Evolutionary conservation across 345 rosid species (phyloP).

Genomic region (Rubroshorea leprosula): DNA sequence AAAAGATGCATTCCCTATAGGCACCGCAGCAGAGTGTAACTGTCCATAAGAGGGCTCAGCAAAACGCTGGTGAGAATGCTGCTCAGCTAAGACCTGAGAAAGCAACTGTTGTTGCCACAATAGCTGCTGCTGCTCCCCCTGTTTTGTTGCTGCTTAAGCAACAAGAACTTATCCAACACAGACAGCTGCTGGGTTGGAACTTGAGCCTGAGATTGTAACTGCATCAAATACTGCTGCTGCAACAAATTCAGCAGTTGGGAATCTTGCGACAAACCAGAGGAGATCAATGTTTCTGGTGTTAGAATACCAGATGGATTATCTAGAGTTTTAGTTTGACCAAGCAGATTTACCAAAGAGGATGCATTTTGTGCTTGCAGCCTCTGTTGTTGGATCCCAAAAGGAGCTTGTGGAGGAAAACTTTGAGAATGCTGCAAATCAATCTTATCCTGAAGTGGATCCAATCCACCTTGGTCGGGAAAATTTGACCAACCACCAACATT

Average conservation of each 20-base stretch:
- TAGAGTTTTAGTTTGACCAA: conserved; percentile 53
- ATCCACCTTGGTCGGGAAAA: conserved; percentile 40
- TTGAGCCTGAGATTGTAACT: conserved; percentile 57
- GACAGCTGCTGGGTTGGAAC: conserved; percentile 61
- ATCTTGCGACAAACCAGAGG: conserved; percentile 61
- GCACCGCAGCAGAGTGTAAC: conserved; percentile 36
- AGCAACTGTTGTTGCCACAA: conserved; percentile 71
- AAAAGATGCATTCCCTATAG: conserved; percentile 42
- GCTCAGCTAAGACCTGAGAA: conserved; percentile 72
- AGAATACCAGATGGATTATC: conserved; percentile 50
- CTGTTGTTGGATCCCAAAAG: conserved; percentile 68
- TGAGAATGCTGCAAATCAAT: conserved; percentile 46
- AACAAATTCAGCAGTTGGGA: conserved; percentile 60
- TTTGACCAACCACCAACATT: conserved; percentile 55
- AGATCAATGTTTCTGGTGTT: conserved; percentile 46
- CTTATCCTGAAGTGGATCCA: conserved; percentile 56
- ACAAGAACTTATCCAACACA: conserved; percentile 56
- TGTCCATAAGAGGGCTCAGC: conserved; percentile 57
- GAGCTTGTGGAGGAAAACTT: conserved; percentile 50
- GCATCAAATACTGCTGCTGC: conserved; percentile 78
- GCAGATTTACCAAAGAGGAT: conserved; percentile 49
- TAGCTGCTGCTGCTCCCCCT: conserved; percentile 78
- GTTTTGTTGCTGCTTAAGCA: conserved; percentile 77
- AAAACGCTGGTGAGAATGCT: conserved; percentile 44
- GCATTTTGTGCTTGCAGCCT: conserved; percentile 46